These are phyloP conservation scores for Colletotrichum ledebouriae DNA, from an alignment of 2,329 filamentous ascomycete species.

Conservation along the genomic window DNA sequence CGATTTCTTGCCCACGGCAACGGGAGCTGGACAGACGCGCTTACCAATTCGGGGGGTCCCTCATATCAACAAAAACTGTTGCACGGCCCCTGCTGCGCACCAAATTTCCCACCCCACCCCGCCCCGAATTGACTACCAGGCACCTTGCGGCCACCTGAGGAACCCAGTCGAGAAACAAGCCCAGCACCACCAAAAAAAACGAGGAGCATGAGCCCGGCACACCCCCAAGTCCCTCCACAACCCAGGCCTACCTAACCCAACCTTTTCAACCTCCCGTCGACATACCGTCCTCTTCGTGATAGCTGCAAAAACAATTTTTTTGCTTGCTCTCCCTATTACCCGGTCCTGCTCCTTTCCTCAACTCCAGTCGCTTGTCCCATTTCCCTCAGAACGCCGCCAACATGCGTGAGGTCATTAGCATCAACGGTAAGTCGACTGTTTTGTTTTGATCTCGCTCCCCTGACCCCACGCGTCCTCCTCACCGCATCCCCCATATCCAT, in stretches of 20 bases:
- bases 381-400: slow-evolving; percentile 58
- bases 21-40: slow-evolving; percentile 39
- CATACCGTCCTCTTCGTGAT: slow-evolving; percentile 38
- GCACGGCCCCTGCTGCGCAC: slow-evolving; percentile 41
- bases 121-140: background rate
- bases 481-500: slow-evolving; percentile 56
- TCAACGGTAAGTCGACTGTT: slow-evolving; percentile 83
- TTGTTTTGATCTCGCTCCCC: slow-evolving; percentile 46
- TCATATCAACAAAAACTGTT: slow-evolving; percentile 43
- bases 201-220: slow-evolving; percentile 39
- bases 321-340: slow-evolving; percentile 24
- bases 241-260: slow-evolving; percentile 31
- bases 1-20: slow-evolving; percentile 15
- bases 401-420: slow-evolving; percentile 99
- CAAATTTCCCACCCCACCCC: slow-evolving; percentile 42
- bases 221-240: slow-evolving; percentile 6
- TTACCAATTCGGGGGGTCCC: slow-evolving; percentile 43
- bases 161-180: slow-evolving; percentile 15
- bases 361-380: slow-evolving; percentile 45
- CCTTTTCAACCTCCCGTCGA: slow-evolving; percentile 42
- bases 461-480: slow-evolving; percentile 56
- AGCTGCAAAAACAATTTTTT: slow-evolving; percentile 40
- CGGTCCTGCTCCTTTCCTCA: slow-evolving; percentile 34
- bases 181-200: slow-evolving; percentile 22
- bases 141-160: slow-evolving; percentile 29